Evolutionary conservation across 805 yeast genomes (phyloP).

Genomic region (Teunomyces atbi): DNA sequence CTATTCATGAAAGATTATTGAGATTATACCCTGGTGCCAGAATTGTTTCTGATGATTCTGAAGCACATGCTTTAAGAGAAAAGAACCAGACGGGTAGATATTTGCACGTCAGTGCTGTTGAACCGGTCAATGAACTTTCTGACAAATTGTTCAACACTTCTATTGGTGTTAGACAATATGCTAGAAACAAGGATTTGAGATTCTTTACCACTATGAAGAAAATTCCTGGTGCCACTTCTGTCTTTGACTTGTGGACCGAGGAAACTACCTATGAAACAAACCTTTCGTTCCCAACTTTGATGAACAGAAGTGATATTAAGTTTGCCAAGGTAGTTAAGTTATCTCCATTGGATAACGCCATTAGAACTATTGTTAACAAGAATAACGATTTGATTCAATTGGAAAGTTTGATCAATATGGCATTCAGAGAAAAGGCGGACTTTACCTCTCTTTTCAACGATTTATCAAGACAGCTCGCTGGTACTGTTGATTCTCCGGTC

Average conservation of each 20-base stretch:
- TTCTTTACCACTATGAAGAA: slow-evolving; percentile 68
- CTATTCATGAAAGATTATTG: slow-evolving; percentile 73
- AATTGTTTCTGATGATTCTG: slow-evolving; percentile 58
- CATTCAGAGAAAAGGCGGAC: slow-evolving; percentile 51
- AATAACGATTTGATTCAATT: slow-evolving; percentile 69
- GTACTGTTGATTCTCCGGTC: slow-evolving; percentile 89
- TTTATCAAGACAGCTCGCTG: slow-evolving; percentile 68
- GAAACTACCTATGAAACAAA: slow-evolving; percentile 76
- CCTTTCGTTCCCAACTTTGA: slow-evolving; percentile 80
- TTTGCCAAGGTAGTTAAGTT: slow-evolving; percentile 47
- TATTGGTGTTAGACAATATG: slow-evolving; percentile 68
- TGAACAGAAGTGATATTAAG: slow-evolving; percentile 77
- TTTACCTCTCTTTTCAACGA: slow-evolving; percentile 53
- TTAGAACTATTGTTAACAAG: slow-evolving; percentile 62
- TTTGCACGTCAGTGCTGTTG: slow-evolving; percentile 69
- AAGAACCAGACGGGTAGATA: slow-evolving; percentile 64
- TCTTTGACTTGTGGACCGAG: slow-evolving; percentile 83
- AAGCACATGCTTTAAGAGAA: slow-evolving; percentile 49
- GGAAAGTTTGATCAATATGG: slow-evolving; percentile 57
- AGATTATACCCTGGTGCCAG: slow-evolving; percentile 80
- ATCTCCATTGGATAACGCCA: slow-evolving; percentile 85
- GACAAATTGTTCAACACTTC: slow-evolving; percentile 46
- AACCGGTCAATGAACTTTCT: slow-evolving; percentile 58
- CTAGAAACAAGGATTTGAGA: slow-evolving; percentile 70
- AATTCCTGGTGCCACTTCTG: slow-evolving; percentile 69